Conservation (phyloP, 192 early-diverging fungal species). For the Tieghemiomyces parasiticus region DNA sequence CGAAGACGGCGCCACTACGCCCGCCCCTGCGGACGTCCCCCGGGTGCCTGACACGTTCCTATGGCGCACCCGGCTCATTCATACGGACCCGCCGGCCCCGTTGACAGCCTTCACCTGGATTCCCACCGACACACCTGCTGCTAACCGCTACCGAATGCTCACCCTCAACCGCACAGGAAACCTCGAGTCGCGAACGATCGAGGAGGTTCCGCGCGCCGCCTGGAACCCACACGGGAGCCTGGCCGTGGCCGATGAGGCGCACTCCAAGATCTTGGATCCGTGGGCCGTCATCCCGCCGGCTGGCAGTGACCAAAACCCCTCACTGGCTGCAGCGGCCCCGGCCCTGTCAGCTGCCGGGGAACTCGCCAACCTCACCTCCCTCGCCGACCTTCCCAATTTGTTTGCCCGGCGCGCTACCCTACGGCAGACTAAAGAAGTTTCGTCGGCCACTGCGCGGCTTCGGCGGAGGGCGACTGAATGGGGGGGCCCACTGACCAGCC, state of each 20-base stretch:
- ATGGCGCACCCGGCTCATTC: slow-evolving; percentile 6
- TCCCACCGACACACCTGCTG: neutral
- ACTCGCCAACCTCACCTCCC: neutral
- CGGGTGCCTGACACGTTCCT: slow-evolving; percentile 1
- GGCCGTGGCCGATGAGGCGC: neutral
- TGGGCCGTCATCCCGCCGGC: too few species aligned
- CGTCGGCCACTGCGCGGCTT: too few species aligned
- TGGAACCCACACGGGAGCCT: neutral
- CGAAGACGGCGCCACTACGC: neutral
- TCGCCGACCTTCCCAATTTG: neutral
- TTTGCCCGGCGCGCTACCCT: neutral
- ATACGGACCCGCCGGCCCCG: neutral
- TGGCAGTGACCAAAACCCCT: too few species aligned
- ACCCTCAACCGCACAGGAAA: neutral
- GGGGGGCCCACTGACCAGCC: too few species aligned
- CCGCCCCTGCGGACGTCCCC: too few species aligned
- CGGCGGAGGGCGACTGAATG: too few species aligned
- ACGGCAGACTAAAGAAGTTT: too few species aligned
- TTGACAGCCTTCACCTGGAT: neutral
- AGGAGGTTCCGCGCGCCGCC: neutral
- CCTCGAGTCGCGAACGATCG: slow-evolving; percentile 3
- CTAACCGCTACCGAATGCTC: slow-evolving; percentile 1
- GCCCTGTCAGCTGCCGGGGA: neutral
- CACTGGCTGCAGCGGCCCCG: neutral
- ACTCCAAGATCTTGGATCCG: neutral